Evolutionary conservation across 805 yeast species (phyloP).

Genomic region (Saccharomycopsis fibuligera): DNA sequence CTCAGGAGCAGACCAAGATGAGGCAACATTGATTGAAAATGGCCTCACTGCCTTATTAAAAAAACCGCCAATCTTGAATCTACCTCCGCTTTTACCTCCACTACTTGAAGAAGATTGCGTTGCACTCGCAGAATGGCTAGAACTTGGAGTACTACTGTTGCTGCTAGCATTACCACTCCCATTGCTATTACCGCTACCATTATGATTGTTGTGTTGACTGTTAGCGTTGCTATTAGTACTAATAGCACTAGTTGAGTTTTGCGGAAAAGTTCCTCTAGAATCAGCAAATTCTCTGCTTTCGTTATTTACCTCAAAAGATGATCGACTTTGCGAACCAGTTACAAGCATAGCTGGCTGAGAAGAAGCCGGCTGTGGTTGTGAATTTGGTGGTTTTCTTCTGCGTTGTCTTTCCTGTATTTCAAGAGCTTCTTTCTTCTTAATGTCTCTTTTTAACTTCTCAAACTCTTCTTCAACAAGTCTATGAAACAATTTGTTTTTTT

Average conservation of each 20-base stretch:
- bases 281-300: too few species aligned
- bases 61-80: conserved; percentile 51
- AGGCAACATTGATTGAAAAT: conserved; percentile 45
- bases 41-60: conserved; percentile 54
- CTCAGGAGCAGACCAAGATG: conserved; percentile 37
- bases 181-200: not conserved
- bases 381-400: conserved; percentile 24
- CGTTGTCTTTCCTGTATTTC: conserved; percentile 33
- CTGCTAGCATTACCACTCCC: not conserved
- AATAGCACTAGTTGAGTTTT: not conserved
- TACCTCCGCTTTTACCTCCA: conserved; percentile 17
- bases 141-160: not conserved
- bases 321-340: too few species aligned
- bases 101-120: not conserved
- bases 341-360: too few species aligned
- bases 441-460: conserved; percentile 48
- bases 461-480: conserved; percentile 42
- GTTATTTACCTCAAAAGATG: too few species aligned
- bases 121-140: not conserved
- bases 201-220: not conserved
- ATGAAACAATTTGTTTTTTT: conserved; percentile 38
- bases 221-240: not conserved
- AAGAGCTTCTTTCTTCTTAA: conserved; percentile 36
- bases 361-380: too few species aligned
- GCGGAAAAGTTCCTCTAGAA: too few species aligned